Percentiles rank a stretch among this genome's conserved stretches.
Conservation (phyloP, 257 asterid genomes). For the Cinchona pubescens region DNA sequence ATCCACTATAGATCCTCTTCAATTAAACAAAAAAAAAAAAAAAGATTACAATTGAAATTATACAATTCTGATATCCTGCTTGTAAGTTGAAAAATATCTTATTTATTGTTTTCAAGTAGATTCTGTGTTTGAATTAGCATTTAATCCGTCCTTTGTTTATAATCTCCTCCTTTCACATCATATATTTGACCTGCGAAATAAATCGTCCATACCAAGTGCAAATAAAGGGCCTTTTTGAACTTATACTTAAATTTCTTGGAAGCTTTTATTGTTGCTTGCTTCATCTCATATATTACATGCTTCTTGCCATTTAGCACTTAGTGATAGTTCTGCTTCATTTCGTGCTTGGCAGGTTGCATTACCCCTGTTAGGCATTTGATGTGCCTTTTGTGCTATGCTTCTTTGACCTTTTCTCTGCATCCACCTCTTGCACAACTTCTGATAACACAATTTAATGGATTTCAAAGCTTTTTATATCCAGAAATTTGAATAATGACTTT, state of each 20-base stretch:
- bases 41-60: no score
- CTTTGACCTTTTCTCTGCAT: not conserved
- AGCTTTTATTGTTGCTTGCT: not conserved
- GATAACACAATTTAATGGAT: not conserved
- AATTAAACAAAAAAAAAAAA: no score
- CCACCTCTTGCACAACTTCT: not conserved
- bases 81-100: not conserved
- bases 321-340: not conserved
- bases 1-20: no score
- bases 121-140: not conserved
- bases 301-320: not conserved
- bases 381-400: not conserved
- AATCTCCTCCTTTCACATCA: not conserved
- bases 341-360: not conserved
- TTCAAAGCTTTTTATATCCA: not conserved
- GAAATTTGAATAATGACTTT: not conserved
- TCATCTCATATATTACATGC: not conserved
- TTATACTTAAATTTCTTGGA: not conserved
- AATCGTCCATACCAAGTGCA: not conserved
- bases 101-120: not conserved
- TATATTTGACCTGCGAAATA: not conserved
- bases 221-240: not conserved
- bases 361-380: not conserved
- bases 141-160: not conserved
- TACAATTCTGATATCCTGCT: not conserved